Evolutionary conservation across 768 basidiomycete genomes (phyloP), one percentile per base, ranked within the genome.

Genomic region (Pleurotus citrinopileatus): DNA sequence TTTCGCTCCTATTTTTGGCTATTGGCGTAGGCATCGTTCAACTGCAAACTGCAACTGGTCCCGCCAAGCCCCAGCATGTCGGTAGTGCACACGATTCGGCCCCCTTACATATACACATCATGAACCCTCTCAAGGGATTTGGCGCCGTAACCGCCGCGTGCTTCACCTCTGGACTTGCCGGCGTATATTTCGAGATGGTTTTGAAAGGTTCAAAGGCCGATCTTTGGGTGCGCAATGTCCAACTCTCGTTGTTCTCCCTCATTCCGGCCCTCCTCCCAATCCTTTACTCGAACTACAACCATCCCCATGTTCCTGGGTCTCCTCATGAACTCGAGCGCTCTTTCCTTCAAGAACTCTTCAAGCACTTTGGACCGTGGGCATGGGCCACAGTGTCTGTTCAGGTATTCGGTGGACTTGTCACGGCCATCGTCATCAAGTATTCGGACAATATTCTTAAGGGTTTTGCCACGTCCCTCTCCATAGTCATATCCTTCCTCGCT

Each of bases 361-460:
- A 79, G 56, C 85, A 98, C 70, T 99, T 98, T 67, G 92, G 91
- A 17, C 73, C 73, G 2, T 99, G 94, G 94, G 97, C 97, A 0
- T 94, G 94, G 88, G 91, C 91, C 17, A 96, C 94, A 1, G 94
- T 99, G 23, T 66, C 73, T 20, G 86, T 86, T 23, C 94, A 98
- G 70, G 95, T 97, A 32, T 79, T 95, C 55, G 97, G 97, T 25
- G 96, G 97, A 1, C 76, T 98, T 42, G 70, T 98, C 57, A 98
- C 96, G 3, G 96, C 97, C 1, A 69, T 98, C 26, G 97, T 98
- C 55, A 98, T 98, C 79, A 93, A 95, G 68, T 96, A 98, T 65
- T 90, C 91, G 53, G 93, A 94, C 70, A 98, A 97, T 67, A 92
- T 91, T 61, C 76, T 92, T 63, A 96, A 97, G 67, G 96, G 96